Evolutionary conservation across 2,329 filamentous ascomycete genomes (phyloP).

Genomic region (Hypoxylon sp.): DNA sequence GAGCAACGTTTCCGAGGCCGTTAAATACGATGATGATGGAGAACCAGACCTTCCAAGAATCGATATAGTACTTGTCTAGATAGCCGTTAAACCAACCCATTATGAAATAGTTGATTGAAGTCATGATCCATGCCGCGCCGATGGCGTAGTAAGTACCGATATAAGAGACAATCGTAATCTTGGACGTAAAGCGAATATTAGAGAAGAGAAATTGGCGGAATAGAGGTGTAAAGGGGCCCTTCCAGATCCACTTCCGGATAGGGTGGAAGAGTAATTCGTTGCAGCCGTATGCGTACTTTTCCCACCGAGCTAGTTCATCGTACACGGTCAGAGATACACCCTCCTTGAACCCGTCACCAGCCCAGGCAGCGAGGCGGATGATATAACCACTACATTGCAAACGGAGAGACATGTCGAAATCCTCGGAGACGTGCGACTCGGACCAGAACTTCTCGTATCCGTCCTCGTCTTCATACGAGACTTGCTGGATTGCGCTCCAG

Average conservation of each 20-base stretch:
- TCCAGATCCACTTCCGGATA: conserved; percentile 71
- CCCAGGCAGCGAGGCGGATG: conserved; percentile 78
- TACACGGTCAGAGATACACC: conserved; percentile 81
- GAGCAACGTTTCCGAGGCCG: conserved; percentile 78
- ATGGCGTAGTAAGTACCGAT: conserved; percentile 77
- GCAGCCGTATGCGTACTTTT: conserved; percentile 81
- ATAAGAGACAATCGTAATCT: conserved; percentile 76
- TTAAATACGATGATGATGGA: conserved; percentile 85
- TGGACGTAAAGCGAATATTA: conserved; percentile 75
- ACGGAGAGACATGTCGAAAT: conserved; percentile 82
- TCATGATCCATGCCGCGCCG: conserved; percentile 76
- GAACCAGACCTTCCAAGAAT: conserved; percentile 83
- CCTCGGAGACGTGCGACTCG: conserved; percentile 81
- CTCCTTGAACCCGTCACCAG: conserved; percentile 79
- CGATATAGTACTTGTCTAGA: conserved; percentile 77
- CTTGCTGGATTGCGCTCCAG: conserved; percentile 75
- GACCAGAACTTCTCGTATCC: conserved; percentile 80
- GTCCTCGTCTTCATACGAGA: conserved; percentile 70
- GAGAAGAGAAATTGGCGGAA: conserved; percentile 73
- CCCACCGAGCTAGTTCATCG: conserved; percentile 79
- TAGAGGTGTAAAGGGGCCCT: conserved; percentile 75
- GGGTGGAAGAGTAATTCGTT: conserved; percentile 81
- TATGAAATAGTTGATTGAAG: conserved; percentile 78
- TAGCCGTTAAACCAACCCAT: conserved; percentile 79
- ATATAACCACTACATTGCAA: conserved; percentile 78